Evolutionary conservation across 2,329 filamentous ascomycete species (phyloP), one percentile per base, ranked within the genome.

Genomic region (Penicillium brevicompactum): DNA sequence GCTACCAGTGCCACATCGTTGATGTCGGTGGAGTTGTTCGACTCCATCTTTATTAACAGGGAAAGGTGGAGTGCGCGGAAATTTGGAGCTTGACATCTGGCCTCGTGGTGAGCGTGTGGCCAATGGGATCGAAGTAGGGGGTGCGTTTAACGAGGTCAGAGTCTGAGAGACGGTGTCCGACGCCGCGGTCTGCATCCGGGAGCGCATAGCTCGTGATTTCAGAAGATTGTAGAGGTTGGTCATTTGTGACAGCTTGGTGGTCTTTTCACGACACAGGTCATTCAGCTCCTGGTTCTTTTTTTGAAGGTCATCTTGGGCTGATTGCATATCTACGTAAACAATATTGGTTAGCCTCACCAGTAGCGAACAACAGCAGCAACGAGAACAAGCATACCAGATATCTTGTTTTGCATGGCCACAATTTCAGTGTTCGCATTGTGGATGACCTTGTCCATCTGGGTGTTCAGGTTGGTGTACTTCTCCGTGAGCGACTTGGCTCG

Each of bases 381-480:
- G 40, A 11, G 27, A n/a, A 63, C 80, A 53, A 59, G 6, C 34
- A n/a, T 37, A 89, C 89, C 79, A 53, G 82, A 76, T 24, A 92
- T 69, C 66, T 85, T 88, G 30, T 84, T 82, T 49, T 88, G 85
- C 13, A 94, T 74, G 40, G 73, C 80, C 22, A 83, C 80, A 52
- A 93, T 88, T 65, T 93, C 86, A 1, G 83, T 72, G 65, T 93
- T 92, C 7, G 90, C 89, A 57, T 93, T 87, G 58, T 86, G 84
- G 44, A 92, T 83, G 1, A 90, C 78, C 63, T 88, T 88, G 63
- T 94, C 88, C 68, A 92, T 81, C 42, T 90, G 83, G 11, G 81
- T 74, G 61, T 80, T 88, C 14, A 94, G 75, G 2, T 72, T 78
- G 1, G 80, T 76, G 68, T 89, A 91, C 70, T 90, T 92, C 10